A percentile compares a stretch with the other conserved stretches of the same genome.
phyloP scores from a whole-genome alignment of 345 rosid genomes.

The Salix caprea region DNA sequence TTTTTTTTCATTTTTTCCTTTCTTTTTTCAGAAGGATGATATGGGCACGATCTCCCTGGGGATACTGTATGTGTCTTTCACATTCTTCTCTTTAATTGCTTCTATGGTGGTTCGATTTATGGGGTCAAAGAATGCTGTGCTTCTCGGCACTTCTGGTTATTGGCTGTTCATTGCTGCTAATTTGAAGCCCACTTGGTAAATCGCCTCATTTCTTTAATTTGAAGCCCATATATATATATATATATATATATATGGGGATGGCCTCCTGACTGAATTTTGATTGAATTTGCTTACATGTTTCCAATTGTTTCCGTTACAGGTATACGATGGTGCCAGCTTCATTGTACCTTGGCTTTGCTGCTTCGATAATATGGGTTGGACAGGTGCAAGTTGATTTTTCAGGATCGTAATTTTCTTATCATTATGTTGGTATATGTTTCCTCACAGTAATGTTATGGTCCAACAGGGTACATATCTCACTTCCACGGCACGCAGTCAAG shows the following conservation, averaged over 20 bases:
- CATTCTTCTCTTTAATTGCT: conserved; percentile 73
- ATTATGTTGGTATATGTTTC: neutral
- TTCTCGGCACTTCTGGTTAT: conserved; percentile 85
- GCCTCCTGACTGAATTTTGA: neutral
- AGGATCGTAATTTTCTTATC: neutral
- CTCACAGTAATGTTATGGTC: conserved; percentile 5
- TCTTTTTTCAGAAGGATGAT: conserved; percentile 46
- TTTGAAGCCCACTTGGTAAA: conserved; percentile 75
- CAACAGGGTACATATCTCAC: conserved; percentile 90
- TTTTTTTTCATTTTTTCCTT: neutral
- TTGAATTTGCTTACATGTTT: neutral
- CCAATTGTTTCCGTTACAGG: conserved; percentile 37
- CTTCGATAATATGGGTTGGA: conserved; percentile 95
- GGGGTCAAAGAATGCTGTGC: conserved; percentile 78
- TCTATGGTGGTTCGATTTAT: conserved; percentile 71
- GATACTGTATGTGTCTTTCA: conserved; percentile 79
- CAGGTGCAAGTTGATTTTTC: conserved; percentile 48
- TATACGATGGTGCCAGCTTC: conserved; percentile 83
- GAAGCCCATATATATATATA: neutral
- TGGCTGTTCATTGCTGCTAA: conserved; percentile 91
- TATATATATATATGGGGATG: too few relatives aligned
- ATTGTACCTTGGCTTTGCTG: conserved; percentile 77
- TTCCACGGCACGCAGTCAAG: conserved; percentile 71
- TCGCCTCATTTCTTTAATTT: neutral
- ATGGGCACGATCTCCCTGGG: conserved; percentile 88